Evolutionary conservation across 2,329 filamentous ascomycete genomes (phyloP).

Genomic region (Talaromyces verruculosus): DNA sequence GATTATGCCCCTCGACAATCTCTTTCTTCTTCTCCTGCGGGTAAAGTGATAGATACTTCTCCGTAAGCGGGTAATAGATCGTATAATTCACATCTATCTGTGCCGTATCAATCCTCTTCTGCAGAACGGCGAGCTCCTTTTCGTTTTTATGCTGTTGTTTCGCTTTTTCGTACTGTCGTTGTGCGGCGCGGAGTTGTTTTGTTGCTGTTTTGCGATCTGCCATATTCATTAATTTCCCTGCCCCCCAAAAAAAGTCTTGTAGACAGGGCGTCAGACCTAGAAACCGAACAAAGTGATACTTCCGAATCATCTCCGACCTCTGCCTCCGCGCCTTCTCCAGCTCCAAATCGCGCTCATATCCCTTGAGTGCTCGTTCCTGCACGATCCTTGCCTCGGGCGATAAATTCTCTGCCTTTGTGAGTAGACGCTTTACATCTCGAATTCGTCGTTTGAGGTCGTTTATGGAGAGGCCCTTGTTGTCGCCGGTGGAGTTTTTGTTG

Average conservation of each 20-base stretch:
- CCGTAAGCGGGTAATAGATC: slow-evolving; percentile 60
- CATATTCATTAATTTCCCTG: background rate
- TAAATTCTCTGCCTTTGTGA: slow-evolving; percentile 48
- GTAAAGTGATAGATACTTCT: slow-evolving; percentile 61
- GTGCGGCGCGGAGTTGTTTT: slow-evolving; percentile 38
- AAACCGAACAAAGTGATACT: slow-evolving; percentile 67
- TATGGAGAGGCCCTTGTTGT: slow-evolving; percentile 32
- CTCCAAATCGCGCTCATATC: slow-evolving; percentile 57
- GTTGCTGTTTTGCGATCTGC: slow-evolving; percentile 46
- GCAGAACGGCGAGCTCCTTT: slow-evolving; percentile 31
- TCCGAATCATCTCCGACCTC: slow-evolving; percentile 57
- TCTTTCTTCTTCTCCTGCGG: slow-evolving; percentile 36
- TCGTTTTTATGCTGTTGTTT: slow-evolving; percentile 28
- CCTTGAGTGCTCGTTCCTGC: slow-evolving; percentile 60
- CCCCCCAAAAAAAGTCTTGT: background rate
- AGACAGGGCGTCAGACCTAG: slow-evolving; percentile 44
- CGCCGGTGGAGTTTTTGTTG: slow-evolving; percentile 12
- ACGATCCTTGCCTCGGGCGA: slow-evolving; percentile 57
- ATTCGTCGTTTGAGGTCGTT: slow-evolving; percentile 58
- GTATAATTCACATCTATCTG: slow-evolving; percentile 64
- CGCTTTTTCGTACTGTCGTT: slow-evolving; percentile 41
- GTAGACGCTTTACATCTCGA: slow-evolving; percentile 55
- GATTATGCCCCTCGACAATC: slow-evolving; percentile 21
- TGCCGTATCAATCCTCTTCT: slow-evolving; percentile 46
- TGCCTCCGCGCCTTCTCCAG: slow-evolving; percentile 51